Evolutionary conservation across 177 flowering plant genomes (phyloP), one percentile per base, ranked within the genome.

Genomic region (Vitis hybrid): DNA sequence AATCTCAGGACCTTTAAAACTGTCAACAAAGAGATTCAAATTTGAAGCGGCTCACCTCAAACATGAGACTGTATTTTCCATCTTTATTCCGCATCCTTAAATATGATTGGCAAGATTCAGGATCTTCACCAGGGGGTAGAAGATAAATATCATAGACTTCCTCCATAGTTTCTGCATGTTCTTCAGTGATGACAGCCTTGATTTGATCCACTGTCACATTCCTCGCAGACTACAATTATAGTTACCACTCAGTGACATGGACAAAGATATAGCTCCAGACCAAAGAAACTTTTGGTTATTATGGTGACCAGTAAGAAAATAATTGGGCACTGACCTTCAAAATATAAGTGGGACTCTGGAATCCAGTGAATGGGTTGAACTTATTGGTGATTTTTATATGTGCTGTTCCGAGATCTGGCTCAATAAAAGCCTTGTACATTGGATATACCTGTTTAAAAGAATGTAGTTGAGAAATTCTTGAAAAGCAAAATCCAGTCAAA

Each of bases 111-210:
- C 99, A 95, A 49, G 96, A 83, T 81, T 95, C 99, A 65, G 98
- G 92, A 85, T 95, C 99, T 88, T 95, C 99, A 75, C 98, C 99
- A 53, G 98, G 99, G n/a, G 99, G 99, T 50, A 95, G 81, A 78
- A 95, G 98, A 84, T 84, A 95, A 67, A 95, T 95, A 71, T 95
- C 99, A 81, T 93, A 95, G 9, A 89, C 93, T 78, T 93, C 82
- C 82, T 95, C 99, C 60, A 22, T 73, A 12, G 84, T 72, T 77
- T 93, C 98, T 19, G 58, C 69, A 65, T 83, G 83, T 49, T 82
- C 89, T 78, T 88, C 79, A 53, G 85, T 73, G 13, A 91, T 12
- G 53, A 76, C 84, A 66, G 86, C 70, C 78, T 82, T 93, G 77
- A 95, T 84, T 72, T 86, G 82, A 70, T 95, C 97, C 33, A 64